Evolutionary conservation across 2,329 filamentous ascomycete genomes (phyloP), one percentile per base, ranked within the genome.

Genomic region (Camptophora hylomeconis): DNA sequence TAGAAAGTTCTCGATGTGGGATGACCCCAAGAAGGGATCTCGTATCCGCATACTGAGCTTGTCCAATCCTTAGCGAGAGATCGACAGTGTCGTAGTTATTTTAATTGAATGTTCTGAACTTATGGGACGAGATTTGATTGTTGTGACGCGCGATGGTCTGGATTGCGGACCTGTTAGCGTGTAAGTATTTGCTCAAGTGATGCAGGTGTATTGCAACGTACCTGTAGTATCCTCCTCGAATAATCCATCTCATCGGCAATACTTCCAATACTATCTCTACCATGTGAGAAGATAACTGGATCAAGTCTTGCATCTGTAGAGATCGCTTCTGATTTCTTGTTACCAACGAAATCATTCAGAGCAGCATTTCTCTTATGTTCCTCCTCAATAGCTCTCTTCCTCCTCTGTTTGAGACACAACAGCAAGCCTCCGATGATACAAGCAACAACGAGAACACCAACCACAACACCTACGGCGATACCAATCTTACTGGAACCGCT

Each of bases 231-330:
- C 60, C 81, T 80, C 60, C 87, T 75, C 39, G 87, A 94, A 61
- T 93, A 95, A 55, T 95, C 87, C 58, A 92, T 75, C 58, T 94
- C 92, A 54, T 95, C 87, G 29, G 86, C 87, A 54, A 95, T 94
- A 56, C 86, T 94, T 44, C 87, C 87, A 48, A 89, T 82, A 58
- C 87, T 94, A 61, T 87, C 70, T 56, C 86, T 73, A 50, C 83
- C 69, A 45, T 84, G 72, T 34, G 78, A 31, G 68, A 92, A 76
- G 40, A 84, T 71, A 32, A 67, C 75, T 5, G 84, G 83, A 42
- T 95, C 87, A 33, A 94, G 72, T 31, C 87, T 74, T 22, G 80
- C 76, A 51, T 95, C 87, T 58, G 81, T 76, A 7, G 80, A 82
- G 17, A 56, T 75, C 70, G 51, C 72, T 65, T 49, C 69, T 60